Base-by-base conservation (phyloP, 75 land plant species). In the Isoetes taiwanensis region DNA sequence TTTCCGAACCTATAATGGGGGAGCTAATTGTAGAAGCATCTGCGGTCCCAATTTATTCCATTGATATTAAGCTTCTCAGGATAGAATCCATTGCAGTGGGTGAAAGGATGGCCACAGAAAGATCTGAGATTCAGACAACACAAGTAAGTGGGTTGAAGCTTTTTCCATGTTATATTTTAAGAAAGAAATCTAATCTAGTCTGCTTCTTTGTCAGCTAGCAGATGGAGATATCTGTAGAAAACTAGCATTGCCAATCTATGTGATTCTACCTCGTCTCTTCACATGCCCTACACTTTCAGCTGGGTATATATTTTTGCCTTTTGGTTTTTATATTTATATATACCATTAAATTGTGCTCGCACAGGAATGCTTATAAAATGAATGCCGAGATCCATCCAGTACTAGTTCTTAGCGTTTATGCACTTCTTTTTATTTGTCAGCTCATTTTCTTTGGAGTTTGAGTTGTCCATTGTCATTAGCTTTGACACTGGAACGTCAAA, bases 181-280 rank as follows among this genome's bases (percentile, higher is more conserved):
- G n/a, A n/a, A n/a, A n/a, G 4, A 6, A 46, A 16, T 37, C 39
- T 9, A 9, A 37, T 14, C 9, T 9, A 37, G 19, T 32, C 12
- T 26, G 42, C 34, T 35, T 39, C 17, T 41, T 32, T 33, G 41
- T 14, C 55, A 87, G 94, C 67, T 87, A 41, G 88, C 94, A 50
- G 94, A 83, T 80, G 94, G 94, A 53, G 94, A 87, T 73, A 65
- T 87, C 20, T 80, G 81, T 41, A 68, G 74, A 31, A 67, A 61
- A 11, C 32, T 83, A 66, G 53, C 75, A 34, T n/a, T 87, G 20
- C 94, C 94, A 2, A 87, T 87, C 35, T 80, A 78, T 61, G 66
- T 87, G 33, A 65, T 87, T 61, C 71, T 87, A 32, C 84, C 94
- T 10, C 94, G 94, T 50, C 83, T 87, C 41, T 76, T 80, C 43